Evolutionary conservation across 2,329 filamentous ascomycete species (phyloP), one percentile per base, ranked within the genome.

Genomic region (Hansfordia pulvinata): DNA sequence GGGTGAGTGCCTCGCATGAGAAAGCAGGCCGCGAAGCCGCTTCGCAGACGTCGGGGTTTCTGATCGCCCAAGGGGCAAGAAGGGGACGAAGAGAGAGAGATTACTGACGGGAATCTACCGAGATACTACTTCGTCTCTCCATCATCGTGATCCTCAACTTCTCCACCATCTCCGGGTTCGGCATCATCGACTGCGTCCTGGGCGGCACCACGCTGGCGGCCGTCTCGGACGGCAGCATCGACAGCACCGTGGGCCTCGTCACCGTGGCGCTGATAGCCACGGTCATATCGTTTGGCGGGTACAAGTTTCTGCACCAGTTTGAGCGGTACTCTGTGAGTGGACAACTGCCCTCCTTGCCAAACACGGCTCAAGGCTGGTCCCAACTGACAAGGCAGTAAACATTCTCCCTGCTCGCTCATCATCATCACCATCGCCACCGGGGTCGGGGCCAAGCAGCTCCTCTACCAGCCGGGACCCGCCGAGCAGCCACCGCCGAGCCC

Each of bases 1-100:
- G 68, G 64, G 55, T 66, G 48, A 28, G 49, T 30, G 12, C 12
- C n/a, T 19, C 28, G 24, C 11, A 6, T 4, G 6, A 25, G 5
- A 10, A 25, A 10, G 6, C 13, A 11, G 10, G 10, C 10, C 7
- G 11, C 6, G 5, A 14, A 14, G n/a, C n/a, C n/a, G n/a, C n/a
- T n/a, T n/a, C n/a, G n/a, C n/a, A n/a, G n/a, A n/a, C n/a, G n/a
- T 5, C 14, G 6, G 17, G 10, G 22, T 6, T 24, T 11, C 14
- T 24, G 14, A 7, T 24, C 14, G n/a, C 19, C 8, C 19, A 24
- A 4, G 5, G 12, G 6, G 10, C 14, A 10, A 17, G 10, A 5
- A n/a, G n/a, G n/a, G n/a, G n/a, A n/a, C n/a, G n/a, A n/a, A n/a
- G n/a, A n/a, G n/a, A n/a, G n/a, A n/a, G n/a, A n/a, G n/a, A n/a